Base-by-base conservation (phyloP, 805 yeast species). In the Starmerella sirachaensis region DNA sequence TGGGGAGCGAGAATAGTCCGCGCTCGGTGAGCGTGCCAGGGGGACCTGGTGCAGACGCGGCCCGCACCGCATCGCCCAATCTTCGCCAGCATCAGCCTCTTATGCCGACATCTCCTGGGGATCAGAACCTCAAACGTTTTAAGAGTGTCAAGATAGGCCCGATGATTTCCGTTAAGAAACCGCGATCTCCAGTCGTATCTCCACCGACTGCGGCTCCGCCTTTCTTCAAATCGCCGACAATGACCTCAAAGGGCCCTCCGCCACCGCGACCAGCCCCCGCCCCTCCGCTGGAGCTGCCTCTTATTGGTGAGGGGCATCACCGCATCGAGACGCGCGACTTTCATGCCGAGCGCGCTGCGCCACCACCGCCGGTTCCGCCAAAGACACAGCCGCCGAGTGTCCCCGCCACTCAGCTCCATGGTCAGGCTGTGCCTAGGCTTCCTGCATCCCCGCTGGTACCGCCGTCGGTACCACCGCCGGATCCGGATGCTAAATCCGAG, bases 181-280 rank as follows among this genome's bases (percentile, higher is more conserved):
- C 12, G 26, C 36, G n/a, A 19, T 28, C 29, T 23, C 41, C 37
- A 5, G 14, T 18, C 12, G 34, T 35, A 10, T 22, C 42, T 5
- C 30, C 37, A 9, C 42, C 35, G 2, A 25, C 25, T 16, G 32
- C 36, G 18, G 42, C 23, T 14, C 31, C 11, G 2, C 3, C 34
- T 13, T 29, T 11, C 21, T 3, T n/a, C 21, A 17, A 25, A 13
- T 7, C 25, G 21, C 22, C 21, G 21, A 21, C 35, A 2, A 6
- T 47, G 3, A 40, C 49, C 18, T 50, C 51, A 12, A 35, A 43
- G n/a, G 54, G 51, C 4, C 52, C 60, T 1, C 60, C 63, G 4
- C 62, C 63, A 3, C 62, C 63, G 1, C 45, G 63, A 17, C 63
- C 63, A 1, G 58, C 62, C 3, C 63, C 63, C 37, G 66, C 61